A percentile compares a stretch with the other conserved stretches of the same genome.
phyloP scores from a whole-genome alignment of 1,139 yeast species.

The Pichia sp. region DNA sequence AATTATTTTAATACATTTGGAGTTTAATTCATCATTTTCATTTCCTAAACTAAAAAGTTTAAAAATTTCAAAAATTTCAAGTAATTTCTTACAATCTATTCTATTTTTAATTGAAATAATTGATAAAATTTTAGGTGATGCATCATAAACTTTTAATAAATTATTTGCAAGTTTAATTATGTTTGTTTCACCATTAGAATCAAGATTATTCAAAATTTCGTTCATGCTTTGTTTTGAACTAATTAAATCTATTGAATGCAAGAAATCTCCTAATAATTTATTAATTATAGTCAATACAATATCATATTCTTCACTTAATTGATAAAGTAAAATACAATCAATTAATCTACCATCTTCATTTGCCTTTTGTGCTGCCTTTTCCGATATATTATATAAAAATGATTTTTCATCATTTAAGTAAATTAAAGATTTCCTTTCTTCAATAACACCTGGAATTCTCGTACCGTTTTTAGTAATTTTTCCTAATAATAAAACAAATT shows the following conservation, averaged over 20 bases:
- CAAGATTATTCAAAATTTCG: too few relatives aligned
- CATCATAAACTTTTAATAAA: constrained; percentile 46
- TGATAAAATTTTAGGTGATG: constrained; percentile 44
- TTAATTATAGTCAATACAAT: constrained; percentile 77
- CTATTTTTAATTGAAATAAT: constrained; percentile 42
- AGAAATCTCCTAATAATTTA: constrained; percentile 70
- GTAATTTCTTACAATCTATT: constrained; percentile 58
- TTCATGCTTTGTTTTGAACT: too few relatives aligned
- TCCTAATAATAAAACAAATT: constrained; percentile 75
- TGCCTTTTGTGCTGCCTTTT: constrained; percentile 79
- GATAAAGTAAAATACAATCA: constrained; percentile 82
- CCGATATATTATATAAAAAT: constrained; percentile 65
- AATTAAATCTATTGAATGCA: constrained; percentile 63
- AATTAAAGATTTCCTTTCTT: constrained; percentile 66
- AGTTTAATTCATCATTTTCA: too few relatives aligned
- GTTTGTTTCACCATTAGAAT: constrained; percentile 33
- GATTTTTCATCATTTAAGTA: constrained; percentile 48
- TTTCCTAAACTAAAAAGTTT: constrained; percentile 41
- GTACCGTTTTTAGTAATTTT: constrained; percentile 71
- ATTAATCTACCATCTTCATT: constrained; percentile 88
- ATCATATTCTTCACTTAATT: constrained; percentile 82
- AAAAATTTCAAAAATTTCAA: constrained; percentile 65
- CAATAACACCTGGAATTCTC: constrained; percentile 79
- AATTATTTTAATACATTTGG: too few relatives aligned
- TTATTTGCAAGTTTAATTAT: constrained; percentile 54